Base-by-base conservation (phyloP, 2,329 filamentous ascomycete species). In the Myriosclerotinia curreyana region DNA sequence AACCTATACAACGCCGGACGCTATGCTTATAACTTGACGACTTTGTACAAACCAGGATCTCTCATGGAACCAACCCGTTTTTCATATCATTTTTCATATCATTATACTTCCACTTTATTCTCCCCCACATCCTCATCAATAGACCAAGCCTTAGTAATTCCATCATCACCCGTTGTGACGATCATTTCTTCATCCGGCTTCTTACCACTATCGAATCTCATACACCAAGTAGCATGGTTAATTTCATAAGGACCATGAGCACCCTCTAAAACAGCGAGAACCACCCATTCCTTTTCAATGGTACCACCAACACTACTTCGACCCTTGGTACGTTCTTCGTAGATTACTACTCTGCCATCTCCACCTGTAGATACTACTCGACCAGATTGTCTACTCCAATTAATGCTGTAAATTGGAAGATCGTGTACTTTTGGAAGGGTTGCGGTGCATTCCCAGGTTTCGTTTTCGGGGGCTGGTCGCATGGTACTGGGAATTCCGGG, bases 221-320 rank as follows among this genome's bases (percentile, higher is more conserved):
- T 85, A 69, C 92, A 92, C 95, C 95, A 99, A 2, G 85, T 86
- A 56, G 95, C 83, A 76, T 97, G 92, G 73, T 99, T 99, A 68
- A 98, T 83, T 77, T 99, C 95, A 73, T 94, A 97, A 2, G 96
- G 91, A 0, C 92, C 93, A 75, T 99, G 95, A 2, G 88, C 91
- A 42, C 87, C 88, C 55, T 88, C 81, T 1, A 90, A 74, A n/a
- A 84, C 83, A 0, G 86, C 85, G 20, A 96, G 73, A 4, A 94
- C 77, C 8, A 81, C 80, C 95, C 95, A 98, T 66, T 84, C 82
- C 1, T 82, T 84, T 52, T 72, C 71, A 11, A 73, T 67, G 5
- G 54, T 71, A 20, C 70, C 71, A 3, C 72, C 70, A 17, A 73
- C 69, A 3, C 64, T 70, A 61, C 22, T 74, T 70, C 36, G 69